A percentile compares a stretch with the other conserved stretches of the same genome.
phyloP scores from a whole-genome alignment of 2,329 filamentous ascomycete genomes.

The Colletotrichum sp. region DNA sequence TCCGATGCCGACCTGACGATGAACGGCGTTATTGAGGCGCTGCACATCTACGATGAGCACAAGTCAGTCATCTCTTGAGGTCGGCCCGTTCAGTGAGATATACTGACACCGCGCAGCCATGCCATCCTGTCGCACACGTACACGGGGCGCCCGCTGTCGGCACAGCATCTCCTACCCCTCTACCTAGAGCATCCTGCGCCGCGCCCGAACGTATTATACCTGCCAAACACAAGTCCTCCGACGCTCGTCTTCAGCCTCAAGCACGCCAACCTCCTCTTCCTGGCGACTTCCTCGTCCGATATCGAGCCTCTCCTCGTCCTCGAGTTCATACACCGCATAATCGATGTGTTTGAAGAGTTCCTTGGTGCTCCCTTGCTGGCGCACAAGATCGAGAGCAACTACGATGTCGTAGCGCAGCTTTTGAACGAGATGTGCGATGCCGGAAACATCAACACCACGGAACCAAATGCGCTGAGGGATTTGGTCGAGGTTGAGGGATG shows the following conservation, averaged over 20 bases:
- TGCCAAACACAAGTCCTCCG: constrained; percentile 81
- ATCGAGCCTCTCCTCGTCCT: constrained; percentile 88
- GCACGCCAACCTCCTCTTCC: constrained; percentile 87
- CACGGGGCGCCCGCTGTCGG: constrained; percentile 78
- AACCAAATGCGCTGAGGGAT: constrained; percentile 90
- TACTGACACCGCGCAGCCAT: constrained; percentile 59
- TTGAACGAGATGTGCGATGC: constrained; percentile 97
- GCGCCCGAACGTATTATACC: constrained; percentile 84
- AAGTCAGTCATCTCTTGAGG: constrained; percentile 61
- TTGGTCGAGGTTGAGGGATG: constrained; percentile 90
- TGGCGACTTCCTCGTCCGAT: constrained; percentile 85
- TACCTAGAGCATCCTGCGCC: constrained; percentile 84
- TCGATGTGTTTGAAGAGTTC: constrained; percentile 94
- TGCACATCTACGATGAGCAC: constrained; percentile 97
- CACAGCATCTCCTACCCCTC: constrained; percentile 78
- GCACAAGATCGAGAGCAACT: constrained; percentile 85
- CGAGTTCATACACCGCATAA: constrained; percentile 91
- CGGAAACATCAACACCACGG: constrained; percentile 86
- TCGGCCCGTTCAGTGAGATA: not conserved
- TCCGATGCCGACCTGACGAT: constrained; percentile 53
- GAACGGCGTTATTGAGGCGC: constrained; percentile 89
- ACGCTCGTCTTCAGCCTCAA: constrained; percentile 86
- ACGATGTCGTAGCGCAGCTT: constrained; percentile 92
- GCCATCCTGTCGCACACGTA: constrained; percentile 90
- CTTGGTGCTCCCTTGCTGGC: constrained; percentile 86